Conservation (phyloP, 2,329 filamentous ascomycete species). For the Colletotrichum sp. region DNA sequence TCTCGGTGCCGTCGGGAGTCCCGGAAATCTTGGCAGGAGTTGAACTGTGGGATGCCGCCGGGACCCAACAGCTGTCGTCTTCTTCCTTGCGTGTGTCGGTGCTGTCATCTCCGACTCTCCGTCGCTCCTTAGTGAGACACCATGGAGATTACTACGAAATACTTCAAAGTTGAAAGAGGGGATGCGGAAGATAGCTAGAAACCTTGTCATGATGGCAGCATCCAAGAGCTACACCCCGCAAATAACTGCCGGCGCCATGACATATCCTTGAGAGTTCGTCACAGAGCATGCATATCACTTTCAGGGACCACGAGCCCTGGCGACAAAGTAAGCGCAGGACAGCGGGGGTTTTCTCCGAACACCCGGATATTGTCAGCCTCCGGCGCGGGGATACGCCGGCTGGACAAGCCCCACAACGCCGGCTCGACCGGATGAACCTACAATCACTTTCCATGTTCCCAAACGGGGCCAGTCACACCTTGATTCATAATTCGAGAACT, state of each 20-base stretch:
- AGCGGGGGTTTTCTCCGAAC: background rate
- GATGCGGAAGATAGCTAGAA: background rate
- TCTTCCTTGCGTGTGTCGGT: background rate
- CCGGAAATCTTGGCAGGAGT: background rate
- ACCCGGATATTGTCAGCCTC: background rate
- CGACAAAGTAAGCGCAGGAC: background rate
- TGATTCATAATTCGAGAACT: background rate
- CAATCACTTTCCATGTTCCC: background rate
- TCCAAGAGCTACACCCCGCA: background rate
- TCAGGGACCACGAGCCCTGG: background rate
- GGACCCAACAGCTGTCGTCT: background rate
- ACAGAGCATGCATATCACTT: background rate
- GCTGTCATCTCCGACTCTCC: background rate
- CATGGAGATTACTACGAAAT: background rate
- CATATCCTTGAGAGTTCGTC: background rate
- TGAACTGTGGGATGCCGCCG: background rate
- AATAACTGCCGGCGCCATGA: background rate
- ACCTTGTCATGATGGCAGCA: background rate
- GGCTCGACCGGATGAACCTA: background rate
- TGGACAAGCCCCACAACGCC: background rate
- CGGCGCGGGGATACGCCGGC: background rate
- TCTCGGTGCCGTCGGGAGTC: background rate
- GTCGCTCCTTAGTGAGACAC: background rate
- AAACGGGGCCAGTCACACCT: background rate
- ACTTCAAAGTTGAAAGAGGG: background rate